These are phyloP conservation scores for Lichtheimia ornata DNA, from an alignment of 371 early-diverging fungal genomes.

Conservation along the genomic window DNA sequence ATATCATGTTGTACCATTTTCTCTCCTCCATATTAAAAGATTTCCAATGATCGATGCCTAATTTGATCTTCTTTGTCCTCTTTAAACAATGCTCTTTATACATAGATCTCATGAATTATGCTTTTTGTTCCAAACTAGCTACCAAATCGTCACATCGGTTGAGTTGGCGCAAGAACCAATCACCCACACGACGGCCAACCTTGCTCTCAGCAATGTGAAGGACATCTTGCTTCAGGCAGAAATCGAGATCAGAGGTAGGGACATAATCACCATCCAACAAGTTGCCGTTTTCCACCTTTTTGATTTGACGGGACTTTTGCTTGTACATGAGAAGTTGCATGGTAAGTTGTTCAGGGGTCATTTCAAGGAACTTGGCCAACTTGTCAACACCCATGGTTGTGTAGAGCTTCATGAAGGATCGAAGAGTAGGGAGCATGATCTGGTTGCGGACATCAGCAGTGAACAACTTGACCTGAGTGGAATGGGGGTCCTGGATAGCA, in stretches of 20 bases:
- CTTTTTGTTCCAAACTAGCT: slow-evolving; percentile 45
- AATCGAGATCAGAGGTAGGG: slow-evolving; percentile 86
- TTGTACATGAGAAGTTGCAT: slow-evolving; percentile 89
- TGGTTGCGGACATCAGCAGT: slow-evolving; percentile 84
- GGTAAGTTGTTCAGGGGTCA: slow-evolving; percentile 77
- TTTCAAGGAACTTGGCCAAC: slow-evolving; percentile 86
- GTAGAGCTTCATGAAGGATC: slow-evolving; percentile 94
- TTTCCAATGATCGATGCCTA: not conserved
- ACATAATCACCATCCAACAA: slow-evolving; percentile 82
- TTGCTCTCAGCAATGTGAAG: slow-evolving; percentile 94
- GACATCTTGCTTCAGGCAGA: slow-evolving; percentile 90
- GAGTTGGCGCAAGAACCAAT: slow-evolving; percentile 94
- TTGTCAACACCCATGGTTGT: slow-evolving; percentile 88
- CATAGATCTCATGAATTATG: not conserved
- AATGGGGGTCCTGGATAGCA: slow-evolving; percentile 58
- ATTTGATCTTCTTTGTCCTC: no score
- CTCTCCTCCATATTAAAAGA: slow-evolving; percentile 1
- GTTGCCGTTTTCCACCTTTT: slow-evolving; percentile 67
- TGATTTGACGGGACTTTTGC: slow-evolving; percentile 89
- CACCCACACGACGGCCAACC: slow-evolving; percentile 89
- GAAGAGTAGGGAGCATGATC: slow-evolving; percentile 81
- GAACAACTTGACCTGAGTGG: slow-evolving; percentile 85
- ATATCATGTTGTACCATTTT: slow-evolving; percentile 1
- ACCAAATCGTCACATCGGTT: slow-evolving; percentile 80
- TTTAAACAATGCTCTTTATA: no score